Base-by-base conservation (phyloP, 495 filamentous ascomycete genomes). In the Barbatosphaeria neglecta region DNA sequence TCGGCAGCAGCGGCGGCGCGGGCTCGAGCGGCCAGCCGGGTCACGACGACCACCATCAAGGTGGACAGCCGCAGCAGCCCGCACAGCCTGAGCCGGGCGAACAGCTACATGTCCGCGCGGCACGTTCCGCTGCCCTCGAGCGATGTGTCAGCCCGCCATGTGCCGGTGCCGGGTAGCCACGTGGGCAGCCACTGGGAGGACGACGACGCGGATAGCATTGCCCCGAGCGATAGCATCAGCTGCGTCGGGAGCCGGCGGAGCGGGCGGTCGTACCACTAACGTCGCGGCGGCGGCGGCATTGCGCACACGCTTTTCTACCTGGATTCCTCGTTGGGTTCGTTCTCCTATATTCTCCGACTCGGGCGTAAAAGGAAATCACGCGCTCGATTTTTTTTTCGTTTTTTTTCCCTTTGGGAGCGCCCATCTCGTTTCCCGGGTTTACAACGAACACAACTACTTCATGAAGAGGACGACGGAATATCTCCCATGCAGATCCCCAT, bases 181-280 rank as follows among this genome's bases (percentile, higher is more conserved):
- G 54, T 55, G 11, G 57, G 61, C 18, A 50, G 52, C 31, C 54
- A 37, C 15, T 64, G 59, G 62, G 65, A 58, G 13, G 31, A 35
- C 13, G 69, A 63, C 17, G 52, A 68, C 28, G 58, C 50, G 4
- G 62, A 58, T n/a, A 74, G 67, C 51, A 61, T 84, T 25, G 74
- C 65, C 19, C 81, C 83, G 3, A 75, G 74, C 47, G 83, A 87
- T 55, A 84, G 80, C 54, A 74, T 84, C 38, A 84, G 80, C 55
- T 78, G 79, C 54, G 71, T 82, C 2, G 75, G 73, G 8, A 76
- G 68, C 18, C 71, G 63, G 37, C 55, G 51, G 52, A 64, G 54
- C 41, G 56, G 47, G 11, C 49, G 63, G 23, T 48, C 52, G 13
- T 47, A 58, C 31, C 44, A 50, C 17, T 43, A 47, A 10, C 41